Evolutionary conservation across 1,139 yeast genomes (phyloP).

Genomic region (Sugiyamaella grinbergsii): DNA sequence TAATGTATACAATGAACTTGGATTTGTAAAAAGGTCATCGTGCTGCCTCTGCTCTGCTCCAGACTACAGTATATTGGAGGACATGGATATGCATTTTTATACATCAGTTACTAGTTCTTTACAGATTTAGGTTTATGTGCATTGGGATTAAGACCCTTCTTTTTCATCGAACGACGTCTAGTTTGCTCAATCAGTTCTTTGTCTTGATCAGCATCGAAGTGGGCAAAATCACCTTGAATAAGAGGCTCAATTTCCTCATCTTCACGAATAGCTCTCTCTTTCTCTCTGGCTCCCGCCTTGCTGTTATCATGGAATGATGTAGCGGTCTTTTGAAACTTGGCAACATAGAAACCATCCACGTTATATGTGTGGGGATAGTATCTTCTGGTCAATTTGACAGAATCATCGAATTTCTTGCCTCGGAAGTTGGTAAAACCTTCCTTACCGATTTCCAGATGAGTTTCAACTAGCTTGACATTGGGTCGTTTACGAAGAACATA

Average conservation of each 20-base stretch:
- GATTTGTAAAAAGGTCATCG: neutral
- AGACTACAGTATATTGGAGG: too few species aligned
- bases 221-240: slow-evolving; percentile 82
- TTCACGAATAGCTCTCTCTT: slow-evolving; percentile 75
- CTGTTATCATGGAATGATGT: slow-evolving; percentile 66
- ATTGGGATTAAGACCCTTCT: slow-evolving; percentile 78
- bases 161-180: slow-evolving; percentile 69
- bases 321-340: slow-evolving; percentile 90
- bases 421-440: slow-evolving; percentile 93
- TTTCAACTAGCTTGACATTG: slow-evolving; percentile 89
- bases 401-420: slow-evolving; percentile 86
- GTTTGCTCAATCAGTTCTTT: slow-evolving; percentile 71
- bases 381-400: slow-evolving; percentile 80
- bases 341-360: slow-evolving; percentile 98
- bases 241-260: slow-evolving; percentile 70
- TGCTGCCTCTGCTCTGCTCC: neutral
- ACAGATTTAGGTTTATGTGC: slow-evolving; percentile 31
- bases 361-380: slow-evolving; percentile 98
- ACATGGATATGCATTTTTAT: slow-evolving; percentile 10
- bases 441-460: slow-evolving; percentile 93
- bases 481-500: slow-evolving; percentile 96
- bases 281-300: slow-evolving; percentile 87
- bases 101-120: slow-evolving; percentile 5
- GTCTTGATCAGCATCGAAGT: slow-evolving; percentile 77
- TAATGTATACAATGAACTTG: too few species aligned